These are phyloP conservation scores for Amphicarpaea edgeworthii DNA, from an alignment of 306 rosid genomes.

Conservation along the genomic window DNA sequence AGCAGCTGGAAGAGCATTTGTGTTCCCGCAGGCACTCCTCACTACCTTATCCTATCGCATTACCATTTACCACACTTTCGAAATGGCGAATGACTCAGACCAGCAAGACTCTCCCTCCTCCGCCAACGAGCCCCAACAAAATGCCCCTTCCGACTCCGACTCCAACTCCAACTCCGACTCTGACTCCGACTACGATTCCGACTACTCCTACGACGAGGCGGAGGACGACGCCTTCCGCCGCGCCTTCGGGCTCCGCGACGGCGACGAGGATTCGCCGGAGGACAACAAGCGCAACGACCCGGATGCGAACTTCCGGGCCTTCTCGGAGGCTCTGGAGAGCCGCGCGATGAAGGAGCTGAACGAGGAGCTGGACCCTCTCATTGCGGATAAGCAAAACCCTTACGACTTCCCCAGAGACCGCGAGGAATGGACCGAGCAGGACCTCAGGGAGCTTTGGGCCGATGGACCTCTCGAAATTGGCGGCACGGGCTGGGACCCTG, in stretches of 20 bases:
- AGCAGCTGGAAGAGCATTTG: neutral
- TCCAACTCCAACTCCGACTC: slow-evolving; percentile 36
- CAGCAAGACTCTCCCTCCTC: neutral
- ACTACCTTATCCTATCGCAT: slow-evolving; percentile 27
- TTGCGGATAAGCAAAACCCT: slow-evolving; percentile 30
- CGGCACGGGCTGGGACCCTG: slow-evolving; percentile 94
- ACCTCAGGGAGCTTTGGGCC: slow-evolving; percentile 79
- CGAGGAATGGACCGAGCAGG: slow-evolving; percentile 81
- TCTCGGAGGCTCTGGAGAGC: slow-evolving; percentile 33
- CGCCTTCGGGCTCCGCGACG: neutral
- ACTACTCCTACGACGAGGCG: slow-evolving; percentile 3
- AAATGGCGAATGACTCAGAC: slow-evolving; percentile 41
- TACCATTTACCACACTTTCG: neutral
- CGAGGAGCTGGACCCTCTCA: slow-evolving; percentile 41
- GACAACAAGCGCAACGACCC: neutral
- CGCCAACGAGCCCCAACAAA: neutral
- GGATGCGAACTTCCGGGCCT: neutral
- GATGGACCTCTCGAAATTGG: slow-evolving; percentile 58
- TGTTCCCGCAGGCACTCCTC: neutral
- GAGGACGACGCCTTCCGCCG: neutral
- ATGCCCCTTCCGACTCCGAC: slow-evolving; percentile 1
- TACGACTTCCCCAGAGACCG: slow-evolving; percentile 78
- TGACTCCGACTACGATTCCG: slow-evolving; percentile 17
- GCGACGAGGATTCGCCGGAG: neutral
- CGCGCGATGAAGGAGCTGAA: slow-evolving; percentile 2